phyloP scores from a whole-genome alignment of 2,329 filamentous ascomycete species.

The Lasiodiplodia theobromae region DNA sequence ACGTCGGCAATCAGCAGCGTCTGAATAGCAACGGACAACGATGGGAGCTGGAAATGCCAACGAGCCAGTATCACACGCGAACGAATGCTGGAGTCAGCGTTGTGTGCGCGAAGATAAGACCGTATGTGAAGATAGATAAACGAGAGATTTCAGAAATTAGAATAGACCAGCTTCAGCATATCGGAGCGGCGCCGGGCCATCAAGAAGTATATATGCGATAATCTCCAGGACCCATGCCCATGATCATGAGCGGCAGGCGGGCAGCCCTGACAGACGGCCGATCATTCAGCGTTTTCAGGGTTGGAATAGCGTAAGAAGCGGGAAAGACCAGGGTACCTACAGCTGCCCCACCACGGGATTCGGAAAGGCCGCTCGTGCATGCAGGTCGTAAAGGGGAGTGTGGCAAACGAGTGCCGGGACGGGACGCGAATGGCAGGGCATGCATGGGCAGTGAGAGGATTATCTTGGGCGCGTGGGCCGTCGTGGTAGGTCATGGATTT shows the following conservation, averaged over 20 bases:
- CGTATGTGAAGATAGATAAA: not conserved
- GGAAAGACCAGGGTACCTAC: not conserved
- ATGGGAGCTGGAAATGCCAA: not conserved
- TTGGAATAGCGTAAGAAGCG: not conserved
- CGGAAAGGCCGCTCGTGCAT: not conserved
- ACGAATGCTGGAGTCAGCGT: not conserved
- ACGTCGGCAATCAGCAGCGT: too few species aligned
- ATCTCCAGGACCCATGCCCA: not conserved
- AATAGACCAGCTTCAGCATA: not conserved
- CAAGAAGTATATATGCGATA: constrained; percentile 12
- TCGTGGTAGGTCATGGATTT: constrained; percentile 13
- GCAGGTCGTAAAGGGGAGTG: constrained; percentile 3
- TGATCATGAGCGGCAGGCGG: constrained; percentile 17
- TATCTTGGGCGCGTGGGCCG: constrained; percentile 4
- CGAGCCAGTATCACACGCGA: not conserved
- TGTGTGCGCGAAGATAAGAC: not conserved
- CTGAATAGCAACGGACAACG: not conserved
- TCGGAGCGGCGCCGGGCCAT: not conserved
- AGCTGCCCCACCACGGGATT: constrained; percentile 6
- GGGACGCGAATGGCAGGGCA: constrained; percentile 4
- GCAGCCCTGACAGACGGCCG: constrained; percentile 3
- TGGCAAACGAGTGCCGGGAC: not conserved
- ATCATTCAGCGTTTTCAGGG: not conserved
- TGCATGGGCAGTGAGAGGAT: not conserved
- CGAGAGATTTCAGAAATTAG: not conserved